Base-by-base conservation (phyloP, 2,329 filamentous ascomycete genomes). In the Pseudonectria foliicola region DNA sequence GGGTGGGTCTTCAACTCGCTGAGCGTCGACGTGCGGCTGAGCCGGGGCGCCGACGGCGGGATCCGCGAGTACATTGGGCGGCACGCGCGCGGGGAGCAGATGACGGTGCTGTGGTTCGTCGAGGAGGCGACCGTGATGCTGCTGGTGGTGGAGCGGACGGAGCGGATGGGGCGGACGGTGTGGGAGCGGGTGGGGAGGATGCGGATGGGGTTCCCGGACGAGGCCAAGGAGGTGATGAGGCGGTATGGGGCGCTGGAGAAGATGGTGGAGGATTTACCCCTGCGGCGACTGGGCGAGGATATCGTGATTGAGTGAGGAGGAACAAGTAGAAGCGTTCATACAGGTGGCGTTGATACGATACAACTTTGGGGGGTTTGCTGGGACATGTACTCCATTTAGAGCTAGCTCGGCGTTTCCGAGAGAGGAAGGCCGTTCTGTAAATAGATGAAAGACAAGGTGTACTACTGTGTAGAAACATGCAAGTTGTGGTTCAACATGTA, bases 1-100 rank as follows among this genome's bases (percentile, higher is more conserved):
- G 56, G 56, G 13, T 60, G 57, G 57, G 48, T 56, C 25, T 61
- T 61, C 29, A 61, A 60, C 45, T 52, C 56, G 6, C 40, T 61
- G 2, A 58, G 49, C 33, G 54, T 61, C 2, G 57, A 60, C 28
- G 52, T 59, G 12, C 45, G 49, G 3, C 45, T 61, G 29, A 61
- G 57, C 32, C 46, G 53, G 7, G 55, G 49, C 0, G 46, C 37
- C 4, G 41, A 29, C 1, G 42, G 44, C 25, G 47, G 51, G 0
- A 58, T 60, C 26, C 50, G 58, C 1, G 54, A 57, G 15, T 61
- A 60, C 26, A 48, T 61, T 13, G 54, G 57, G 34, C 45, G 48
- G 1, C 57, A 61, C 31, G 57, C 54, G 8, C 49, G 50, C 4
- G 57, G 55, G 6, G 54, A 61, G 42, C 56, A 59, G 34, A 60